Evolutionary conservation across 208 protist genomes (phyloP).

Genomic region (Crithidia sp.): DNA sequence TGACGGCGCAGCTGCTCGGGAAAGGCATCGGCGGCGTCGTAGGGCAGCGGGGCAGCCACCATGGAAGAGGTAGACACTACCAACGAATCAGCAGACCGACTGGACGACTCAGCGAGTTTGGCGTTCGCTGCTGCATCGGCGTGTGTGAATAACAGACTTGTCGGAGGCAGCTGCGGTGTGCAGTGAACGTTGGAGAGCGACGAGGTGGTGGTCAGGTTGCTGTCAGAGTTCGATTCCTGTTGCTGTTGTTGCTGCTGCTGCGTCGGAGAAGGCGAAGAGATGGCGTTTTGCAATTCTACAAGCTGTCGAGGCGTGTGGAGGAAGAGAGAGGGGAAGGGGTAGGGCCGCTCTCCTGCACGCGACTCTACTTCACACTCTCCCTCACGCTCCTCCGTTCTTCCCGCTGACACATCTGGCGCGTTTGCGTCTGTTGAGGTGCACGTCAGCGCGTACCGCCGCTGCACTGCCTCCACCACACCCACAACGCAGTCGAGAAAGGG

Average conservation of each 20-base stretch:
- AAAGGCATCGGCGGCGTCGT: conserved; percentile 14
- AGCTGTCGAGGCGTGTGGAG: conserved; percentile 39
- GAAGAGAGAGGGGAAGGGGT: conserved; percentile 65
- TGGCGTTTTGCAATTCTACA: conserved; percentile 6
- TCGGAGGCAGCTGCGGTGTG: conserved; percentile 7
- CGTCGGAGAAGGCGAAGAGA: neutral
- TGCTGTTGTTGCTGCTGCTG: neutral
- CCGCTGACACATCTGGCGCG: too few species aligned
- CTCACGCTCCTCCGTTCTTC: too few species aligned
- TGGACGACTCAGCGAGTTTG: too few species aligned
- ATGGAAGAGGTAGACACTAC: neutral
- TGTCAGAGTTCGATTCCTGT: too few species aligned
- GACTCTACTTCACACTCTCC: too few species aligned
- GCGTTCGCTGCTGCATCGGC: neutral
- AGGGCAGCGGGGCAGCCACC: conserved; percentile 44
- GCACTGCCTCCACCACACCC: conserved; percentile 22
- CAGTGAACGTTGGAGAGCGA: conserved; percentile 13
- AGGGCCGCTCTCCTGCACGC: conserved; percentile 18
- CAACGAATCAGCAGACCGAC: too few species aligned
- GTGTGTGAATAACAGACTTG: conserved; percentile 5
- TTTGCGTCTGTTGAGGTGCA: neutral
- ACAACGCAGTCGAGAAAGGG: conserved; percentile 35
- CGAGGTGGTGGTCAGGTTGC: neutral
- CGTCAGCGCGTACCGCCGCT: conserved; percentile 20
- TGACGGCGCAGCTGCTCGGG: conserved; percentile 6